Conservation (phyloP, 257 asterid genomes). For the Nicotiana undulata region DNA sequence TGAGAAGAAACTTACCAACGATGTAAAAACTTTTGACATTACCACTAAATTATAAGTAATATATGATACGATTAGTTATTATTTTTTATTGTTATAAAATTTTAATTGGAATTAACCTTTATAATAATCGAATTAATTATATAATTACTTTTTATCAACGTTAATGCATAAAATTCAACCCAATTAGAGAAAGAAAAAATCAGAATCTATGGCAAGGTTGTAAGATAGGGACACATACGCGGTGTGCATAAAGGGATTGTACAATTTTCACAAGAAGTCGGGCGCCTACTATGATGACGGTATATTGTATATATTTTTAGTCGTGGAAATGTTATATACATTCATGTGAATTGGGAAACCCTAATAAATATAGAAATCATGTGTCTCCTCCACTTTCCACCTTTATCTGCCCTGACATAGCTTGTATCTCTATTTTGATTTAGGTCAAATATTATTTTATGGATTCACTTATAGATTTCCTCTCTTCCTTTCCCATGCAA, state of each 20-base stretch:
- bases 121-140: no score
- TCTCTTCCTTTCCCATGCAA: not conserved
- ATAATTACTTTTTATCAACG: no score
- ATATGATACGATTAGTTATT: no score
- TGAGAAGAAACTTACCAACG: no score
- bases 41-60: no score
- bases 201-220: not conserved
- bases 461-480: not conserved
- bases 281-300: not conserved
- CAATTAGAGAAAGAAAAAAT: no score
- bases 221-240: not conserved
- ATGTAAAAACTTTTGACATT: no score
- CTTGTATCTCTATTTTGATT: not conserved
- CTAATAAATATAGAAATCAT: not conserved
- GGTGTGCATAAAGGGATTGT: not conserved
- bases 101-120: no score
- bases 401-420: not conserved
- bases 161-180: no score
- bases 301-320: not conserved
- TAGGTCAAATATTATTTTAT: slow-evolving; percentile 39
- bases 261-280: slow-evolving; percentile 8
- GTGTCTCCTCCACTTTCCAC: slow-evolving; percentile 8
- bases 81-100: no score
- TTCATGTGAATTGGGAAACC: not conserved
- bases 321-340: not conserved